Base-by-base conservation (phyloP, 2,329 filamentous ascomycete species). In the Hymenoscyphus scutula region DNA sequence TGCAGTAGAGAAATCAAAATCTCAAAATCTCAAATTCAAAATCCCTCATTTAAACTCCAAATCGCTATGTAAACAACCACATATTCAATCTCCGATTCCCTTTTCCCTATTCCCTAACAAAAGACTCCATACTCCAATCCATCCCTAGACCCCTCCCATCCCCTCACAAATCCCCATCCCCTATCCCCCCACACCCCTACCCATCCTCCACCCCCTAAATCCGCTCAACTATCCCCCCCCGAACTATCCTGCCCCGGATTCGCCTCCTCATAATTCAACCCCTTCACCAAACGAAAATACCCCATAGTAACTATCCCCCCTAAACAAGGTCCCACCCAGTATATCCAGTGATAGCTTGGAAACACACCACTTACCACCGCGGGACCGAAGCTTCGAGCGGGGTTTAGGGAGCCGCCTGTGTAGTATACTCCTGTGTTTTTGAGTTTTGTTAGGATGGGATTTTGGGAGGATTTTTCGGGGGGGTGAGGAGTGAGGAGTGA, bases 211-310 rank as follows among this genome's bases (percentile, higher is more conserved):
- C n/a, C n/a, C n/a, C n/a, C n/a, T n/a, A n/a, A n/a, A n/a, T n/a
- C n/a, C n/a, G n/a, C n/a, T n/a, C n/a, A n/a, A n/a, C n/a, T n/a
- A 45, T 29, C 37, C 13, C 38, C 58, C 5, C 54, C 61, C 29
- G 64, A 64, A 30, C 53, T 55, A 60, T 84, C 82, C 68, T 83
- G 81, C 5, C 78, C 80, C 0, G 80, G 78, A 70, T 83, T 84
- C 63, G 78, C 77, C 17, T 76, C 79, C 65, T 79, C 73, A 70
- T 83, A 84, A 60, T 82, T 76, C n/a, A 84, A 73, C 45, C 74
- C 68, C 71, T 82, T 82, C 62, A 85, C 71, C 3, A 80, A 61
- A 61, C 74, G 76, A 72, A 84, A 84, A 19, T 81, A 76, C 5
- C 48, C 75, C 25, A 74, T 78, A 0, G 82, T 81, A 11, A 84